Conservation (phyloP, 1,139 yeast species). For the Lodderomyces oxycetoniae region DNA sequence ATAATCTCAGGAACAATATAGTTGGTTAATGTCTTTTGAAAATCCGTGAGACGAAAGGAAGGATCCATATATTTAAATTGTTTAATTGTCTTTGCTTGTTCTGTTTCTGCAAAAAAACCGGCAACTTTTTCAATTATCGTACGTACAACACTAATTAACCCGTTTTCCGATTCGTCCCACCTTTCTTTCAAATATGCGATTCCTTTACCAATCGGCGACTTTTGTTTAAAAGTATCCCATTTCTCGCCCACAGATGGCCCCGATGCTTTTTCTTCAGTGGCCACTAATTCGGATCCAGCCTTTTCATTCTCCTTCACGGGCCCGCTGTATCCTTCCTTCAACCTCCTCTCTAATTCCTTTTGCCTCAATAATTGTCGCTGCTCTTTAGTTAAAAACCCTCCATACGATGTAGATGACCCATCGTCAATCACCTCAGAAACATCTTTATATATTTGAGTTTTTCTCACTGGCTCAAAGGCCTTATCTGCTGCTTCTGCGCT, state of each 20-base stretch:
- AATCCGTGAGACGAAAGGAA: constrained; percentile 71
- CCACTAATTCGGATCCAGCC: constrained; percentile 81
- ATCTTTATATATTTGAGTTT: constrained; percentile 85
- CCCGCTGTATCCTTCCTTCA: constrained; percentile 57
- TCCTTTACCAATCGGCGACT: constrained; percentile 65
- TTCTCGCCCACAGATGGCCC: constrained; percentile 68
- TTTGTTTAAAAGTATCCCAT: constrained; percentile 65
- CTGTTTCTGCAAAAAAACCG: constrained; percentile 93
- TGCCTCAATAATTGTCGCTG: constrained; percentile 73
- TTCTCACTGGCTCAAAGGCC: constrained; percentile 89
- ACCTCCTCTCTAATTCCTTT: constrained; percentile 47
- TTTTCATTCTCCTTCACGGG: constrained; percentile 75
- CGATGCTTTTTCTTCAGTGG: constrained; percentile 73
- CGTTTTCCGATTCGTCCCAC: constrained; percentile 95
- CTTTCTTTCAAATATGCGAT: constrained; percentile 59
- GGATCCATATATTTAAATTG: constrained; percentile 91
- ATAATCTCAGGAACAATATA: constrained; percentile 92
- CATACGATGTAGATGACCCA: constrained; percentile 83
- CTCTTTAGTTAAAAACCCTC: constrained; percentile 88
- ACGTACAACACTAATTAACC: constrained; percentile 76
- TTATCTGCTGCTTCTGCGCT: constrained; percentile 83
- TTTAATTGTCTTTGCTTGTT: constrained; percentile 84
- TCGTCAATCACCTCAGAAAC: constrained; percentile 88
- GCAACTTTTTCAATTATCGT: constrained; percentile 77
- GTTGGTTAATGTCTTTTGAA: constrained; percentile 81